These are phyloP conservation scores for Stipa capillata DNA, from an alignment of 176 grass and related monocot species.

Conservation along the genomic window DNA sequence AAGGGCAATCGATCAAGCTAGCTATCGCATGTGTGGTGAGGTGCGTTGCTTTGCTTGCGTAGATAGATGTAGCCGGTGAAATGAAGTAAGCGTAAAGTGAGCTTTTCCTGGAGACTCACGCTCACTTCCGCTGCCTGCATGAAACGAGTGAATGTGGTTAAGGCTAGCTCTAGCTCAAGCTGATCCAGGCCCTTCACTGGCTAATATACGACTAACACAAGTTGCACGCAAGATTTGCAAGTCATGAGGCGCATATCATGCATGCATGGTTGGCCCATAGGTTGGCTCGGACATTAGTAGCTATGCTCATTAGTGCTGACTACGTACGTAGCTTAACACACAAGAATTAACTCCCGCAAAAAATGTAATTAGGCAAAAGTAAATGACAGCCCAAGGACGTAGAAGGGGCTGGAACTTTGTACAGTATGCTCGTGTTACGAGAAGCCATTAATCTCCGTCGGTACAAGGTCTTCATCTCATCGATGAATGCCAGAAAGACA, in stretches of 20 bases:
- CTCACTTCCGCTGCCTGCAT: background rate
- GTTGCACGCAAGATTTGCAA: background rate
- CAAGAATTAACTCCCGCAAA: too few relatives aligned
- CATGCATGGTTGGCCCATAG: too few relatives aligned
- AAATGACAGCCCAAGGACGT: too few relatives aligned
- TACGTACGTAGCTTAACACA: too few relatives aligned
- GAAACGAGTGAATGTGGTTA: background rate
- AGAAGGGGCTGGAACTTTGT: too few relatives aligned
- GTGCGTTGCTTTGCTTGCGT: too few relatives aligned
- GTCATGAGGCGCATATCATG: background rate
- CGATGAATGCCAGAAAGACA: background rate
- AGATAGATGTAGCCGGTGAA: too few relatives aligned
- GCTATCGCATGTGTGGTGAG: background rate
- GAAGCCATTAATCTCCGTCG: background rate
- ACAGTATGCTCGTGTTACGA: too few relatives aligned
- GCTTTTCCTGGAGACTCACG: background rate
- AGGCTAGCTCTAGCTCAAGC: background rate
- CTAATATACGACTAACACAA: background rate
- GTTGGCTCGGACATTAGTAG: background rate
- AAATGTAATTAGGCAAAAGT: too few relatives aligned
- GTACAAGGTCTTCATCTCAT: background rate
- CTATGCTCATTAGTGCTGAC: too few relatives aligned
- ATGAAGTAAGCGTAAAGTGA: slow-evolving; percentile 31
- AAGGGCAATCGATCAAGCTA: background rate
- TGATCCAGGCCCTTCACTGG: background rate